Percentiles rank a stretch among this genome's conserved stretches.
Conservation (phyloP, 345 rosid species). For the Populus euphratica region DNA sequence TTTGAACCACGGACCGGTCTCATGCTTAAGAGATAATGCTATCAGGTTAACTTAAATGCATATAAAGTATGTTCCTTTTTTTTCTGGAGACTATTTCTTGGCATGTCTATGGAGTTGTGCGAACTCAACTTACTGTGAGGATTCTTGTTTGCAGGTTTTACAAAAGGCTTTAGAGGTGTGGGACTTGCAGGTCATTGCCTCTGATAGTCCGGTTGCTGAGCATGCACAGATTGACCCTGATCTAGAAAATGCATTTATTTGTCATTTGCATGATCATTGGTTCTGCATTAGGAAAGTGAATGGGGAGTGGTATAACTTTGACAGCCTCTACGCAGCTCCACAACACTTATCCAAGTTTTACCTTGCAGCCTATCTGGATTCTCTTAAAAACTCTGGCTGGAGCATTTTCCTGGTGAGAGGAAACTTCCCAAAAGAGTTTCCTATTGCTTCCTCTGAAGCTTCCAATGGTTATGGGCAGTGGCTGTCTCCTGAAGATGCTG, state of each 20-base stretch:
- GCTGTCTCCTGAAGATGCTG: constrained; percentile 86
- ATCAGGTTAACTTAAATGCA: neutral
- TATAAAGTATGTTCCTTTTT: neutral
- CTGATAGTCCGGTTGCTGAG: constrained; percentile 84
- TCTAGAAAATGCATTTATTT: constrained; percentile 77
- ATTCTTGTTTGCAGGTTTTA: constrained; percentile 56
- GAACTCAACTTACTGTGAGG: neutral
- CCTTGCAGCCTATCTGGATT: constrained; percentile 79
- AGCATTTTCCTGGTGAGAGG: constrained; percentile 90
- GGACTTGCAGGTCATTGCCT: constrained; percentile 84
- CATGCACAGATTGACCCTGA: constrained; percentile 91
- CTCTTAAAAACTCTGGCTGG: constrained; percentile 87
- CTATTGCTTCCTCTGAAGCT: constrained; percentile 65
- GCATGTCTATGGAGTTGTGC: constrained; percentile 7
- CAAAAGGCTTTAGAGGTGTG: constrained; percentile 92
- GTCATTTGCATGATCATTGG: constrained; percentile 96
- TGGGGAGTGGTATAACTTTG: constrained; percentile 92
- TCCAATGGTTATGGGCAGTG: constrained; percentile 81
- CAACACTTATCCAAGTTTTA: constrained; percentile 84
- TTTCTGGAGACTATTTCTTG: constrained; percentile 2
- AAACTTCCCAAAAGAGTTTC: constrained; percentile 78
- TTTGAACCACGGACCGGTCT: neutral
- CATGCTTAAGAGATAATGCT: neutral
- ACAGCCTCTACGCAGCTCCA: constrained; percentile 87
- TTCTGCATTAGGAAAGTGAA: constrained; percentile 85